A percentile compares a stretch with the other conserved stretches of the same genome.
phyloP scores from a whole-genome alignment of 805 yeast species.

The Maudiozyma serrabonitensis region DNA sequence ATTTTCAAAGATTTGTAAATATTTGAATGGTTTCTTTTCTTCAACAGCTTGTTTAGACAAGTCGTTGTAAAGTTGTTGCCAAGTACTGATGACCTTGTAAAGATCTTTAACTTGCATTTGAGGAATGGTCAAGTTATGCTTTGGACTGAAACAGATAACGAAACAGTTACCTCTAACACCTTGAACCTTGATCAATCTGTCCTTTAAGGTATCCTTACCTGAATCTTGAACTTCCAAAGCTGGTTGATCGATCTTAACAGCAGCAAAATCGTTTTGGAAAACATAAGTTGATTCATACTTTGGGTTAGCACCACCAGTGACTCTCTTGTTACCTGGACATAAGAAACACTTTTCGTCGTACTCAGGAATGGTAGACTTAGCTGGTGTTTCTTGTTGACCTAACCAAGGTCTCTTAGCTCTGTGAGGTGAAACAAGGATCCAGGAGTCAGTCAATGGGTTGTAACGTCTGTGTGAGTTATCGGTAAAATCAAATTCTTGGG shows the following conservation, averaged over 20 bases:
- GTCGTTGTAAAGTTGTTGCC: slow-evolving; percentile 45
- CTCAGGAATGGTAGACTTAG: slow-evolving; percentile 35
- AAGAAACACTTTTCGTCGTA: slow-evolving; percentile 61
- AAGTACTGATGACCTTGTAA: slow-evolving; percentile 42
- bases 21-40: slow-evolving; percentile 39
- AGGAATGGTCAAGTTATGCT: slow-evolving; percentile 58
- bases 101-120: slow-evolving; percentile 42
- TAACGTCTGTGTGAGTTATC: slow-evolving; percentile 59
- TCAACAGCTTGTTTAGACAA: slow-evolving; percentile 32
- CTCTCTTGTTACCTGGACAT: slow-evolving; percentile 63
- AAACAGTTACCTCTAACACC: slow-evolving; percentile 60
- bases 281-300: slow-evolving; percentile 46
- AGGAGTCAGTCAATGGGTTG: slow-evolving; percentile 59
- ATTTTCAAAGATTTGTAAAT: slow-evolving; percentile 67
- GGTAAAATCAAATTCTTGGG: slow-evolving; percentile 34
- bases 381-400: slow-evolving; percentile 53
- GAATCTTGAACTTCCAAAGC: slow-evolving; percentile 23
- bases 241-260: slow-evolving; percentile 52
- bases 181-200: slow-evolving; percentile 41
- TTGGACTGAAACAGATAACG: slow-evolving; percentile 65
- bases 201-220: slow-evolving; percentile 25
- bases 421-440: slow-evolving; percentile 69
- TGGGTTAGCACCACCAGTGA: slow-evolving; percentile 52
- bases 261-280: slow-evolving; percentile 62
- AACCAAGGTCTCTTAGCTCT: slow-evolving; percentile 75